A percentile compares a stretch with the other conserved stretches of the same genome.
phyloP scores from a whole-genome alignment of 768 basidiomycete genomes.

The Cytidiella melzeri region DNA sequence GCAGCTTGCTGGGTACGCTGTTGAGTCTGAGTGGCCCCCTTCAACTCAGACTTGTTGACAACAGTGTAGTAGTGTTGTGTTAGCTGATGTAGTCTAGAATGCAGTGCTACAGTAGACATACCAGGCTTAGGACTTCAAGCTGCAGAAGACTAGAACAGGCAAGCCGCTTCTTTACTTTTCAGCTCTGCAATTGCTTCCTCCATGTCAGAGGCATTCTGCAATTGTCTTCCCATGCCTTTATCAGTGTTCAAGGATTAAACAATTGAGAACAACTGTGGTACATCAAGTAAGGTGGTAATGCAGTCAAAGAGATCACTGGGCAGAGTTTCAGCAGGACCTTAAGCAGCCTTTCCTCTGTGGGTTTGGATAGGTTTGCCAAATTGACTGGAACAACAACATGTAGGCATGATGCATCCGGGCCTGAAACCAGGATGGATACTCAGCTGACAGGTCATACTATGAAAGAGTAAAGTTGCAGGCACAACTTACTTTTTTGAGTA shows the following conservation, averaged over 20 bases:
- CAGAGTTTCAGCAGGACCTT: not conserved
- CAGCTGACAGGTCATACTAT: not conserved
- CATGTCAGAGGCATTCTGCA: not conserved
- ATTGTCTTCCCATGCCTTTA: not conserved
- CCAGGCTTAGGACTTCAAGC: not conserved
- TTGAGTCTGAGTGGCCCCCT: too few species aligned
- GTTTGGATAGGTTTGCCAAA: not conserved
- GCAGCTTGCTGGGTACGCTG: not conserved
- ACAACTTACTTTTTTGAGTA: not conserved
- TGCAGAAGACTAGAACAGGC: not conserved
- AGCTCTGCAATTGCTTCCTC: not conserved
- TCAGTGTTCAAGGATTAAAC: not conserved
- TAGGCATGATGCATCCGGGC: not conserved
- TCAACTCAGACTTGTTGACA: too few species aligned
- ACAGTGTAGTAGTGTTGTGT: too few species aligned
- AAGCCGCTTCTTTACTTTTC: not conserved
- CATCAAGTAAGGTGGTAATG: not conserved
- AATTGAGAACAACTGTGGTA: not conserved
- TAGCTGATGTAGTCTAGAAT: too few species aligned
- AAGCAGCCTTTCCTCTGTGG: not conserved
- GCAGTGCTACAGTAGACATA: too few species aligned
- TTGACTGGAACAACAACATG: not conserved
- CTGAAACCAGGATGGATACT: not conserved
- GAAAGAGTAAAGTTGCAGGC: not conserved
- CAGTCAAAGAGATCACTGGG: not conserved